phyloP scores from a whole-genome alignment of 2,329 filamentous ascomycete species.

The Amphichorda felina region DNA sequence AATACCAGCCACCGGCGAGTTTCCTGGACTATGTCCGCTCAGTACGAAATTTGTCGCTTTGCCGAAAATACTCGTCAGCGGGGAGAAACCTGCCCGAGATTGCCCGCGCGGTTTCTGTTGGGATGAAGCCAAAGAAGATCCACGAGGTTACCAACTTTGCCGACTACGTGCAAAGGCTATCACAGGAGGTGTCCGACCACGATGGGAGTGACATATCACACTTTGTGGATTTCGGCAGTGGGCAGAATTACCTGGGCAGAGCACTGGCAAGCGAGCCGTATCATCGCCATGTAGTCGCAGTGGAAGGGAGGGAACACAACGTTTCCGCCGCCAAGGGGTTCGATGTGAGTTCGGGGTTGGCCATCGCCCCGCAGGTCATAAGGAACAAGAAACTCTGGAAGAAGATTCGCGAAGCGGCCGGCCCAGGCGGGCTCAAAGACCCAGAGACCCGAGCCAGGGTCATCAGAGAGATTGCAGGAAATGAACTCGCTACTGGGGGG shows the following conservation, averaged over 20 bases:
- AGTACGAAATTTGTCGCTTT: slow-evolving; percentile 58
- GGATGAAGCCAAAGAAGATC: slow-evolving; percentile 93
- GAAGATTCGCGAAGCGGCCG: slow-evolving; percentile 29
- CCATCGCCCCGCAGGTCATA: slow-evolving; percentile 59
- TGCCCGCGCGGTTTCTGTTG: slow-evolving; percentile 62
- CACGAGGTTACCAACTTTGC: slow-evolving; percentile 91
- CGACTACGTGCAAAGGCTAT: slow-evolving; percentile 59
- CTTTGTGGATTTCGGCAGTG: slow-evolving; percentile 90
- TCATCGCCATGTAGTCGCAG: slow-evolving; percentile 76
- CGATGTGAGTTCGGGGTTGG: slow-evolving; percentile 71
- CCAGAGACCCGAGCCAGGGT: slow-evolving; percentile 19
- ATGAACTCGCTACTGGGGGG: slow-evolving; percentile 4
- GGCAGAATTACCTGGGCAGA: slow-evolving; percentile 90
- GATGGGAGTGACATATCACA: slow-evolving; percentile 59
- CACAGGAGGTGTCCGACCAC: slow-evolving; percentile 44
- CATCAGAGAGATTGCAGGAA: slow-evolving; percentile 19
- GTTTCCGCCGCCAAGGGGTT: slow-evolving; percentile 75
- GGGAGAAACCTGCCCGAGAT: slow-evolving; percentile 41
- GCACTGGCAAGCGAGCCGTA: slow-evolving; percentile 78
- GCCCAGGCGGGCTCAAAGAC: slow-evolving; percentile 25
- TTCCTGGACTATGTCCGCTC: slow-evolving; percentile 62
- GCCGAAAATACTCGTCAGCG: slow-evolving; percentile 41
- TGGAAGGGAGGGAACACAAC: slow-evolving; percentile 79
- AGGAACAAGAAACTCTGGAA: slow-evolving; percentile 75
- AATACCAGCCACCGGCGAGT: slow-evolving; percentile 32